phyloP scores from a whole-genome alignment of 345 rosid genomes.

The Corymbia maculata region DNA sequence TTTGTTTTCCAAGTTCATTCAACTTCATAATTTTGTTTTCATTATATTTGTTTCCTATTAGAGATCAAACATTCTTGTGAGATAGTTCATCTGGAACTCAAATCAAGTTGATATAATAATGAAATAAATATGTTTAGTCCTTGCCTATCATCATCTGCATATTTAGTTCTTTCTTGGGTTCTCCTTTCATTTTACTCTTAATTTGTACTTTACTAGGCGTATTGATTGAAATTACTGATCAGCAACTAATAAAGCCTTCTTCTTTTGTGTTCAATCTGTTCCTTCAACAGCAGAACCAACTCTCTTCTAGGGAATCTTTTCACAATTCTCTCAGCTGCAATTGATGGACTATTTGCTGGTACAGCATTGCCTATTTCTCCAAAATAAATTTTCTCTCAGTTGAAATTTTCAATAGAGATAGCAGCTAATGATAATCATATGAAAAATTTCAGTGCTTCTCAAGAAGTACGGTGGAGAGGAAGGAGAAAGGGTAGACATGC shows the following conservation, averaged over 20 bases:
- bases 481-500: conserved; percentile 34
- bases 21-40: background rate
- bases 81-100: background rate
- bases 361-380: background rate
- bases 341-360: conserved; percentile 33
- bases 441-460: conserved; percentile 22
- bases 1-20: background rate
- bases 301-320: conserved; percentile 29
- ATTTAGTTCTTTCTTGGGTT: background rate
- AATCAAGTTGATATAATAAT: background rate
- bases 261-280: background rate
- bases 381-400: background rate
- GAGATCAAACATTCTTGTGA: background rate
- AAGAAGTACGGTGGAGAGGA: conserved; percentile 27
- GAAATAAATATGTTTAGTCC: background rate
- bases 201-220: background rate
- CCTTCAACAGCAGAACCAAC: conserved; percentile 5
- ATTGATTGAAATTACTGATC: background rate
- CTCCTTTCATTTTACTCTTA: background rate
- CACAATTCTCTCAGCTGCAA: conserved; percentile 25
- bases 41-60: background rate
- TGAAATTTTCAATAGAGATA: background rate
- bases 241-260: background rate
- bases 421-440: background rate
- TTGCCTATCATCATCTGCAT: background rate